Conservation (phyloP, 1,139 yeast genomes). For the Nematodospora anomalae region DNA sequence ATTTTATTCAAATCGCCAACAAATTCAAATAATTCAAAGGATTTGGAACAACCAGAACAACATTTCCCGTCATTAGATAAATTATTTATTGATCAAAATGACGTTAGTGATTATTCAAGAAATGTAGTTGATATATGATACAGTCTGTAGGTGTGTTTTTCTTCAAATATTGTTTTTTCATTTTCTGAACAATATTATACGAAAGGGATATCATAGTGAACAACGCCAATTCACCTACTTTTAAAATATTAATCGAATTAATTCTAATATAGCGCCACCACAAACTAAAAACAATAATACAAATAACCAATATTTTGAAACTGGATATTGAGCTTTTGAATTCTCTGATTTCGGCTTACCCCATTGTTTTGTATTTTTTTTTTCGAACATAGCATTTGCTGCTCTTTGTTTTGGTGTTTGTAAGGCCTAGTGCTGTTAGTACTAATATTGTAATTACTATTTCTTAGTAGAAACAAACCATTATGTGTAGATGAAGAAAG, state of each 20-base stretch:
- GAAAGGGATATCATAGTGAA: not conserved
- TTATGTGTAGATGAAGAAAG: not conserved
- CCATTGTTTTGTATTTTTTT: slow-evolving; percentile 67
- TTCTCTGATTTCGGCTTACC: slow-evolving; percentile 50
- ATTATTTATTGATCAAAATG: slow-evolving; percentile 12
- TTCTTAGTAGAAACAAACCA: not conserved
- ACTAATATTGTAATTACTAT: not conserved
- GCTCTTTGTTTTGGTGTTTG: slow-evolving; percentile 85
- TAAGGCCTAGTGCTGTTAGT: slow-evolving; percentile 35
- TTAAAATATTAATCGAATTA: slow-evolving; percentile 53
- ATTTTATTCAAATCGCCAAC: slow-evolving; percentile 13
- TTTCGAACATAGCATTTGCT: slow-evolving; percentile 81
- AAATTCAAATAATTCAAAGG: slow-evolving; percentile 2
- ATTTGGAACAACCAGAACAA: slow-evolving; percentile 1
- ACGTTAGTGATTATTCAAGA: slow-evolving; percentile 6
- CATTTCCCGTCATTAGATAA: slow-evolving; percentile 6
- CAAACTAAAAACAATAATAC: slow-evolving; percentile 67
- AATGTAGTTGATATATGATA: not conserved
- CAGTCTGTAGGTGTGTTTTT: not conserved
- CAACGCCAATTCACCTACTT: not conserved
- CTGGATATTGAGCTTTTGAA: slow-evolving; percentile 42
- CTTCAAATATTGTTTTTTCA: not conserved
- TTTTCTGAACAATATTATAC: not conserved
- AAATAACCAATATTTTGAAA: slow-evolving; percentile 59
- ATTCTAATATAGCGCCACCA: slow-evolving; percentile 82